Evolutionary conservation across 371 early-diverging fungal genomes (phyloP).

Genomic region (Mucor plumbeus): DNA sequence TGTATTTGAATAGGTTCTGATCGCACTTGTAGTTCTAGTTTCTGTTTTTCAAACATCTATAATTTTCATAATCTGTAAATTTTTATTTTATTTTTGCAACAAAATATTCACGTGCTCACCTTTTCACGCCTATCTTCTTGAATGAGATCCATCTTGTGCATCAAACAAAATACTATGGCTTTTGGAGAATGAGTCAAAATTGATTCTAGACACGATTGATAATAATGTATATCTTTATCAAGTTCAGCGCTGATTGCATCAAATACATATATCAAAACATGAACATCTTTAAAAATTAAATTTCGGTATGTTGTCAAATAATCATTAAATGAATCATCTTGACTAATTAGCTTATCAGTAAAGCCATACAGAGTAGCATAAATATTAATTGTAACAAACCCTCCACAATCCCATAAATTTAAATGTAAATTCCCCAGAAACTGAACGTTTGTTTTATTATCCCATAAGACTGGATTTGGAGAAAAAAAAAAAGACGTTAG

Average conservation of each 20-base stretch:
- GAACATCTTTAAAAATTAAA: conserved; percentile 94
- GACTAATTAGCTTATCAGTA: conserved; percentile 49
- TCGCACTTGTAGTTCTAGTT: conserved; percentile 68
- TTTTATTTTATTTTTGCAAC: too few relatives aligned
- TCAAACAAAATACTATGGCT: conserved; percentile 90
- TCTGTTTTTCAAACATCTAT: conserved; percentile 73
- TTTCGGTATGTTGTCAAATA: conserved; percentile 90
- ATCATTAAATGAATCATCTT: conserved; percentile 94
- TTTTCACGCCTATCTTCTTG: conserved; percentile 73
- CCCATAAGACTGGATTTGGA: conserved; percentile 70
- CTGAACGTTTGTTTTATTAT: conserved; percentile 92
- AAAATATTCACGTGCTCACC: conserved; percentile 35
- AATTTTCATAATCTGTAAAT: not conserved
- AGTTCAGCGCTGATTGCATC: conserved; percentile 91
- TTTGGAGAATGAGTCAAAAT: conserved; percentile 80
- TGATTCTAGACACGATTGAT: conserved; percentile 86
- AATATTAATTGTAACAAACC: conserved; percentile 46
- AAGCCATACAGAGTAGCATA: too few relatives aligned
- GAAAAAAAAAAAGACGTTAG: too few relatives aligned
- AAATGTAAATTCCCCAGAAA: conserved; percentile 92
- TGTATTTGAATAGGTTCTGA: conserved; percentile 78
- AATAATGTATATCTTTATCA: conserved; percentile 90
- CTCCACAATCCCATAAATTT: conserved; percentile 95
- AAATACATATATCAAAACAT: conserved; percentile 96
- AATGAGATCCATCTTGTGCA: conserved; percentile 97